Evolutionary conservation across 805 yeast genomes (phyloP), one percentile per base, ranked within the genome.

Genomic region (Candida cerambycidarum): DNA sequence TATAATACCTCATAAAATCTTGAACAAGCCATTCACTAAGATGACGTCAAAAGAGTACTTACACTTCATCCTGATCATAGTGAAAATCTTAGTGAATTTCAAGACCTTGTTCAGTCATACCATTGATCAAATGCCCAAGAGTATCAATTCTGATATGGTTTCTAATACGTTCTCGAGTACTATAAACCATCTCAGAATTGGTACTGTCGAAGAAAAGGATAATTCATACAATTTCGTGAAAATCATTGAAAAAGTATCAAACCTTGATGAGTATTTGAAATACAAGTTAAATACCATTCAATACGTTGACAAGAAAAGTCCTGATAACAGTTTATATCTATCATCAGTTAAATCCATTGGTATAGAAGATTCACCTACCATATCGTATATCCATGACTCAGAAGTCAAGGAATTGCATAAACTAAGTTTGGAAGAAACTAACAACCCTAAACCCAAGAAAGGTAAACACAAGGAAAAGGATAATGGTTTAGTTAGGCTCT

Each of bases 1-100:
- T 8, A 59, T 70, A 7, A 61, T 69, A 5, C 75, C 76, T 1
- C 75, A 70, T 45, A 62, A 62, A 45, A 66, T 70, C n/a, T 56
- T 70, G 33, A 62, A 58, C 44, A 66, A 67, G 39, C 74, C 75
- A 10, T 65, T 70, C 46, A 55, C 62, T 25, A 63, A 63, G 41
- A 54, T 70, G 23, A 53, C 65, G 18, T 55, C 65, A 13, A 59
- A 59, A 41, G 75, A 70, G 45, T 68, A 63, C 43, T 52, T 68
- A 36, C 56, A 54, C 43, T 68, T 70, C 41, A 53, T 70, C 5
- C 57, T 62, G 47, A 48, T 68, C 0, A 54, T 70, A 5, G 74
- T 65, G 4, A 68, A 69, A 45, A 58, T 70, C 4, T 37, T 70
- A 2, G 53, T 61, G 23, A 68, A 67, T 43, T 70, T 67, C 48